Conservation (phyloP, 208 protist species). For the Phytomonas francai region DNA sequence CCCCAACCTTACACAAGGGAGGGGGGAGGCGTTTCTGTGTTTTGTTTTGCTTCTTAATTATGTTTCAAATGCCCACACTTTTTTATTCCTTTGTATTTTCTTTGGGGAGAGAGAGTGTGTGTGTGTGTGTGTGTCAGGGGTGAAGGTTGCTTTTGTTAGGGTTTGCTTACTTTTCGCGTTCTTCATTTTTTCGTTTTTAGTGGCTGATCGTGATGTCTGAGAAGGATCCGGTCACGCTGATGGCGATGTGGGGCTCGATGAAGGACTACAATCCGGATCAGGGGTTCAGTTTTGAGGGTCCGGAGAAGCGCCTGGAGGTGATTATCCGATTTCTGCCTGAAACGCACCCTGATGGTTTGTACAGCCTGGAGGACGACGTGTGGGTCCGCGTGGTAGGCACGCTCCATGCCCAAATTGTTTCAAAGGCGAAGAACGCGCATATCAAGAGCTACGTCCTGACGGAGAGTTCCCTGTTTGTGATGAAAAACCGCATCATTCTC, state of each 20-base stretch:
- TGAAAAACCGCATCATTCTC: constrained; percentile 80
- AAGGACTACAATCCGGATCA: constrained; percentile 60
- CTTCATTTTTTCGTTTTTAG: constrained; percentile 8
- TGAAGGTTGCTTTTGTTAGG: constrained; percentile 6
- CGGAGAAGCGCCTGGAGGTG: constrained; percentile 89
- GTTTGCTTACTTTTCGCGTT: constrained; percentile 10
- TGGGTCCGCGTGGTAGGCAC: constrained; percentile 69
- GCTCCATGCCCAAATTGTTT: constrained; percentile 85
- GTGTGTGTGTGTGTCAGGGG: neutral
- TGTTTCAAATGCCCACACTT: neutral
- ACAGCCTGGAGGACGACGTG: constrained; percentile 51
- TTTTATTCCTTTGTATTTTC: constrained; percentile 20
- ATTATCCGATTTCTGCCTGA: constrained; percentile 59
- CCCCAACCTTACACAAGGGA: constrained; percentile 11
- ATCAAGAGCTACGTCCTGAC: constrained; percentile 91
- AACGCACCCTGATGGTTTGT: constrained; percentile 63
- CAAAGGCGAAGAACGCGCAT: constrained; percentile 58
- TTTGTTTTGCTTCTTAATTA: neutral
- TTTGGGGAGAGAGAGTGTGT: neutral
- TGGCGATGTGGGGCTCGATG: constrained; percentile 87
- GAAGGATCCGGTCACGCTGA: constrained; percentile 78
- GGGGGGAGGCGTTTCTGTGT: constrained; percentile 11
- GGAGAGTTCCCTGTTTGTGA: constrained; percentile 93
- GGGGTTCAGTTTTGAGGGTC: constrained; percentile 86
- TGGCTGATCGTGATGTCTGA: neutral